These are phyloP conservation scores for Hirsutella thompsonii DNA, from an alignment of 2,329 filamentous ascomycete genomes.

Conservation along the genomic window DNA sequence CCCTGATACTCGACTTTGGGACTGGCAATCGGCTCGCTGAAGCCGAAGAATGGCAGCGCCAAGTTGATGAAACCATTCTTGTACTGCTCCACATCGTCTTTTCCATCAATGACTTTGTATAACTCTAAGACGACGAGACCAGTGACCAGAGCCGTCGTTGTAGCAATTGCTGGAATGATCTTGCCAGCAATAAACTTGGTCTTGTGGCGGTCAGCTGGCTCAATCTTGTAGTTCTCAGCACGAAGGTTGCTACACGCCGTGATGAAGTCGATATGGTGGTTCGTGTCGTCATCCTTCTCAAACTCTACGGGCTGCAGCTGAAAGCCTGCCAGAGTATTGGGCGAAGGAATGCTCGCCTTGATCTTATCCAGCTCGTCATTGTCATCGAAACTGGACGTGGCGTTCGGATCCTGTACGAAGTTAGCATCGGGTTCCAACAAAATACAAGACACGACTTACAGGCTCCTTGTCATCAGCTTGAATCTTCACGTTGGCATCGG, in stretches of 20 bases:
- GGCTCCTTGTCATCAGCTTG: slow-evolving; percentile 93
- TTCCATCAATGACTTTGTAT: slow-evolving; percentile 93
- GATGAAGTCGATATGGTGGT: slow-evolving; percentile 98
- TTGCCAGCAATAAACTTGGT: slow-evolving; percentile 99
- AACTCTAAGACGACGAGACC: slow-evolving; percentile 86
- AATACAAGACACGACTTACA: slow-evolving; percentile 21
- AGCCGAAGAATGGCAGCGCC: slow-evolving; percentile 92
- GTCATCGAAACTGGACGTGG: slow-evolving; percentile 52
- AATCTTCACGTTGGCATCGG: slow-evolving; percentile 85
- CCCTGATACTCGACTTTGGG: slow-evolving; percentile 86
- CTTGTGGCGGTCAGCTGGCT: slow-evolving; percentile 85
- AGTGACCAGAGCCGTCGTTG: slow-evolving; percentile 89
- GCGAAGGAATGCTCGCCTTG: slow-evolving; percentile 57
- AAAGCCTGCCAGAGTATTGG: slow-evolving; percentile 74
- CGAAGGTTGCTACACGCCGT: slow-evolving; percentile 92
- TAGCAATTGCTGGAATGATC: slow-evolving; percentile 97
- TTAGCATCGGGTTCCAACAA: background rate
- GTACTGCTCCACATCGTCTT: slow-evolving; percentile 95
- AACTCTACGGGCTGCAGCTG: slow-evolving; percentile 89
- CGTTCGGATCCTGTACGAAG: slow-evolving; percentile 61
- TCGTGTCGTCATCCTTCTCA: slow-evolving; percentile 96
- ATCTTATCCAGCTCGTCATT: slow-evolving; percentile 64
- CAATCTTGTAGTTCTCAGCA: slow-evolving; percentile 96
- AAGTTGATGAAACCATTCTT: slow-evolving; percentile 98
- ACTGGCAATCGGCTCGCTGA: slow-evolving; percentile 90